Conservation (phyloP, 106 monocot genomes). For the Dioscorea zingiberensis region DNA sequence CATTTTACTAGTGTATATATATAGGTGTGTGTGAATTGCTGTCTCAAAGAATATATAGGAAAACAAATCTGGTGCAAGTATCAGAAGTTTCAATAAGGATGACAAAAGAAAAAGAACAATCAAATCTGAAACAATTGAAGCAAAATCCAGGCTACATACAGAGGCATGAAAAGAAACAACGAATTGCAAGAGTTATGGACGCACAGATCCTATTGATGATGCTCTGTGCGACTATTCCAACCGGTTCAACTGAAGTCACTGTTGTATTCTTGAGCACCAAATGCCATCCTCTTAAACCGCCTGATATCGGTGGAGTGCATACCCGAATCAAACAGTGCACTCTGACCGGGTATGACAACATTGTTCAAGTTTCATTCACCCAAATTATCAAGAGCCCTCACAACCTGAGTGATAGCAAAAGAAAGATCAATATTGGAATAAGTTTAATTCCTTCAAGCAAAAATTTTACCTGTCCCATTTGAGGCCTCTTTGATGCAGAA, state of each 20-base stretch:
- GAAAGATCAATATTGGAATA: not conserved
- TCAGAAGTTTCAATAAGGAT: not conserved
- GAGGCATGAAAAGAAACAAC: not conserved
- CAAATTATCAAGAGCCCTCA: conserved; percentile 57
- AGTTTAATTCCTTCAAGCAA: not conserved
- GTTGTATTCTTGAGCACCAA: conserved; percentile 44
- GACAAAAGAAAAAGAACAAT: not conserved
- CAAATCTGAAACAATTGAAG: not conserved
- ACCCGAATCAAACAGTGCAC: conserved; percentile 30
- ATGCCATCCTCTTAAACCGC: conserved; percentile 60
- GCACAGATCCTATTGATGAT: not conserved
- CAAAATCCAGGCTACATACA: not conserved
- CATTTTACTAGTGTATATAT: too few relatives aligned
- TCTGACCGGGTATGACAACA: conserved; percentile 53
- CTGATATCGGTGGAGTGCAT: conserved; percentile 52
- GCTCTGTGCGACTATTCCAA: conserved; percentile 14
- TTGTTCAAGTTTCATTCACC: conserved; percentile 55
- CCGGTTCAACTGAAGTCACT: conserved; percentile 29
- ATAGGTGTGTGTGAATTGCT: not conserved
- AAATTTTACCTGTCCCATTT: conserved; percentile 68
- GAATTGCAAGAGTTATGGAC: not conserved
- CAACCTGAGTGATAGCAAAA: conserved; percentile 30
- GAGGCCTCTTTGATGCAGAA: conserved; percentile 80
- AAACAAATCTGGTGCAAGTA: not conserved
- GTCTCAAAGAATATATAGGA: not conserved